Base-by-base conservation (phyloP, 2,329 filamentous ascomycete genomes). In the Ophiosphaerella narmari region DNA sequence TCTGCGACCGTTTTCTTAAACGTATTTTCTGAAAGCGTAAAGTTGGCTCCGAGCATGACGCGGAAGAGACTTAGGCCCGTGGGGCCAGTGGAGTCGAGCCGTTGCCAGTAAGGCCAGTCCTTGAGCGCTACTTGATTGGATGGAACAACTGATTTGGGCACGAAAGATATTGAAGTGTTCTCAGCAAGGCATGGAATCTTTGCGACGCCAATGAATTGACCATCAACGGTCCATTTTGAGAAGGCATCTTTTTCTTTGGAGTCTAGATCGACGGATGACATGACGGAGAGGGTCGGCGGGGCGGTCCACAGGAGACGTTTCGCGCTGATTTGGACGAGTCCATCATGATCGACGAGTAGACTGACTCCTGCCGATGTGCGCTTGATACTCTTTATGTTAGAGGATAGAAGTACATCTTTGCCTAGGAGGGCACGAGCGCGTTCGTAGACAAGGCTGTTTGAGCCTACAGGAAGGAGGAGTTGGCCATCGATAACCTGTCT, bases 371-470 rank as follows among this genome's bases (percentile, higher is more conserved):
- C 12, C 1, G 14, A 11, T 2, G 39, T 46, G 32, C 52, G 49
- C 23, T 52, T 40, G 1, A 39, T 48, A 24, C 43, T 29, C 7
- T 46, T 35, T 3, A 65, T 50, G n/a, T 18, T 49, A 36, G 42
- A 54, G 4, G 44, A 52, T 16, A 63, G 47, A 0, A 55, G 44
- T 7, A 59, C 49, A 34, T 60, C 54, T 2, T 48, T 8, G 13
- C 45, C 38, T 1, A 66, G 54, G 5, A 65, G 46, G 2, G 51
- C 38, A 13, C 62, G 57, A 14, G 63, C 59, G 23, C 59, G 60
- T 39, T 61, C 45, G 39, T 66, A 65, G 9, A 66, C 26, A 7
- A 66, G 29, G 26, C 59, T 58, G 35, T 66, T 66, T 18, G 53
- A 60, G 5, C 46, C 58, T 5, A 49, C 24, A 2, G 61, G 62